Base-by-base conservation (phyloP, 192 early-diverging fungal species). In the Jimgerdemannia lactiflua region DNA sequence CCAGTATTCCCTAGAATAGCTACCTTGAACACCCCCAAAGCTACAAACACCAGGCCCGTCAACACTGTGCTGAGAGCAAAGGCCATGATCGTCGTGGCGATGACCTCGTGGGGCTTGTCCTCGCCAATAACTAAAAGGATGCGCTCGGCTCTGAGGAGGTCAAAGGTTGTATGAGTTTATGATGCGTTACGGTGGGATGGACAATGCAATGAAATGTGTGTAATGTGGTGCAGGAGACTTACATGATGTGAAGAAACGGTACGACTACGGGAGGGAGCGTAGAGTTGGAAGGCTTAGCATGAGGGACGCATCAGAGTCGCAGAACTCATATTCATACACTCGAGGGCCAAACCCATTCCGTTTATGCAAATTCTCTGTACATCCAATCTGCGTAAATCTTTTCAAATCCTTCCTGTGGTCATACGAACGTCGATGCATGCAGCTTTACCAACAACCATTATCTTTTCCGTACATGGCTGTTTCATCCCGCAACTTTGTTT, bases 21-120 rank as follows among this genome's bases (percentile, higher is more conserved):
- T 75, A 94, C 82, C 79, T 91, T 90, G 64, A 98, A 92, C 40
- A 88, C 85, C 14, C 97, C 98, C 3, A 99, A 85, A 40, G 94
- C 43, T 70, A 95, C 84, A 78, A 99, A 99, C 3, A 90, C 92
- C 3, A 92, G 43, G 4, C 97, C 98, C 0, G 97, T 99, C 79
- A 98, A 75, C 40, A 99, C 42, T 0, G 96, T 94, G 81, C 94
- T 95, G 65, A 93, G 59, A 0, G 95, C 92, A 81, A 96, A 98
- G 1, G 95, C 92, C 0, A 91, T 85, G 85, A 99, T 93, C 11
- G 96, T 92, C 0, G 98, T 98, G 1, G 98, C 93, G 18, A 98
- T 76, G 39, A 98, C 88, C 14, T 88, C 80, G 43, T 94, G 84
- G 29, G 84, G 86, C 54, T 90, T 85, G 42, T 86, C 88, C 40